Conservation (phyloP, 768 basidiomycete species). For the Filobasidium floriforme region DNA sequence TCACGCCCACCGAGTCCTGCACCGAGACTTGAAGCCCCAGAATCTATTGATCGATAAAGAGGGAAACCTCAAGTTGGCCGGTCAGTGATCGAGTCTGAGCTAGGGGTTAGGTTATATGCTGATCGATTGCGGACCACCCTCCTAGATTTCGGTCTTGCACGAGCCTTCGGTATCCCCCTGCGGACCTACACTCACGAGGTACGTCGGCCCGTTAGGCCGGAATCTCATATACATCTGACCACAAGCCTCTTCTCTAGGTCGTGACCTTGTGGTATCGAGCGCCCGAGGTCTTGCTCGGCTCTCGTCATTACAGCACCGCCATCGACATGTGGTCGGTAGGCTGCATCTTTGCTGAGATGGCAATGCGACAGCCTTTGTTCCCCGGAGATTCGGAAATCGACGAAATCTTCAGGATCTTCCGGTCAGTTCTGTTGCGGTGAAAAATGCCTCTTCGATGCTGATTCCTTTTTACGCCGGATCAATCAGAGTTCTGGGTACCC, state of each 20-base stretch:
- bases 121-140: neutral
- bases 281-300: constrained; percentile 91
- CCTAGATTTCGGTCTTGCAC: constrained; percentile 80
- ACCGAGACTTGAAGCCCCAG: constrained; percentile 93
- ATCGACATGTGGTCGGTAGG: constrained; percentile 99
- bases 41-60: constrained; percentile 84
- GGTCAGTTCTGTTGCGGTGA: constrained; percentile 50
- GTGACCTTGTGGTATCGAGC: constrained; percentile 99
- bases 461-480: constrained; percentile 9
- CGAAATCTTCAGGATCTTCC: constrained; percentile 98
- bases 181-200: constrained; percentile 99
- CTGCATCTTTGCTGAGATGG: constrained; percentile 98
- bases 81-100: constrained; percentile 21
- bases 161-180: constrained; percentile 97
- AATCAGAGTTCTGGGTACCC: constrained; percentile 84
- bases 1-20: constrained; percentile 91
- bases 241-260: constrained; percentile 54
- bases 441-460: neutral
- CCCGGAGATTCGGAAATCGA: constrained; percentile 99
- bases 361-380: constrained; percentile 83
- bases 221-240: neutral
- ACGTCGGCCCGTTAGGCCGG: constrained; percentile 23
- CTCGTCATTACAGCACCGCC: constrained; percentile 91
- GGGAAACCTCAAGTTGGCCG: constrained; percentile 84
- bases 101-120: neutral